Conservation (phyloP, 1,284 basidiomycete species). For the Sanghuangporus baumii region DNA sequence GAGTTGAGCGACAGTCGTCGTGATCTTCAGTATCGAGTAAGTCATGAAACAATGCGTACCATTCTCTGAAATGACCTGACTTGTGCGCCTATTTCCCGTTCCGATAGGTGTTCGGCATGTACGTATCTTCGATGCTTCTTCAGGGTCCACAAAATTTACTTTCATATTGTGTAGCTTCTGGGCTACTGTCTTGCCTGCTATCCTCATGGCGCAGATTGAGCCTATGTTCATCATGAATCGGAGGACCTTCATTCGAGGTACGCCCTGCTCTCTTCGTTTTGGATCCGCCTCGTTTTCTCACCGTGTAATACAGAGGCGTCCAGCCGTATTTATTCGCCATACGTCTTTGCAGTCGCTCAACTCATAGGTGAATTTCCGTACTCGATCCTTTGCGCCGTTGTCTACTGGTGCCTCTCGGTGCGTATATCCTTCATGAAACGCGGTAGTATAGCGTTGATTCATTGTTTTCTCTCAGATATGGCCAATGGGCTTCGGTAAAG, state of each 20-base stretch:
- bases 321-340: slow-evolving; percentile 72
- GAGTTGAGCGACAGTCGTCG: slow-evolving; percentile 63
- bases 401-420: slow-evolving; percentile 77
- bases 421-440: slow-evolving; percentile 16
- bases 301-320: slow-evolving; percentile 45
- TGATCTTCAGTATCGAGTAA: slow-evolving; percentile 73
- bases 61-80: background rate
- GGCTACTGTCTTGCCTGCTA: slow-evolving; percentile 65
- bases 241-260: slow-evolving; percentile 45
- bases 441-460: background rate
- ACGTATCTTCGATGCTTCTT: slow-evolving; percentile 24
- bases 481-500: slow-evolving; percentile 70
- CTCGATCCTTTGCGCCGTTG: slow-evolving; percentile 62
- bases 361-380: slow-evolving; percentile 81
- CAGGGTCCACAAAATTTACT: background rate
- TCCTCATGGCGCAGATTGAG: slow-evolving; percentile 78
- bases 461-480: slow-evolving; percentile 43
- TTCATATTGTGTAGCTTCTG: slow-evolving; percentile 47
- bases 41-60: background rate
- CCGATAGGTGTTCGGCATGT: slow-evolving; percentile 59
- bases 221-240: slow-evolving; percentile 84
- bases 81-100: background rate
- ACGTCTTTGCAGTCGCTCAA: slow-evolving; percentile 81
- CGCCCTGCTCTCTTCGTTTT: background rate
- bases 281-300: slow-evolving; percentile 13